phyloP scores from a whole-genome alignment of 2,329 filamentous ascomycete species.

The Aspergillus glaucus region DNA sequence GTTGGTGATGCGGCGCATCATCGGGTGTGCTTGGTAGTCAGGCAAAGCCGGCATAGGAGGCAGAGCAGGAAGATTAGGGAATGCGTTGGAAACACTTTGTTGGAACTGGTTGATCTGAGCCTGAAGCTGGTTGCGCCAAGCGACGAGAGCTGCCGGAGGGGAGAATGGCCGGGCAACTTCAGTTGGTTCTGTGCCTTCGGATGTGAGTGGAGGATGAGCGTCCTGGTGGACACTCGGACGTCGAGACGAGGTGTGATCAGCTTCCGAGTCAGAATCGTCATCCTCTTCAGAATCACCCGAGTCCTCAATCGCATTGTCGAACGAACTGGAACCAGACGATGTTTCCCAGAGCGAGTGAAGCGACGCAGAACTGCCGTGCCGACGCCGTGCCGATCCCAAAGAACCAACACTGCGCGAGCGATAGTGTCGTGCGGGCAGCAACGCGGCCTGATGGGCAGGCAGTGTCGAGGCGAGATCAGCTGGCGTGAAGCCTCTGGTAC shows the following conservation, averaged over 20 bases:
- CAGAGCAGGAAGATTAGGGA: constrained; percentile 53
- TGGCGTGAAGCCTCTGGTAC: constrained; percentile 62
- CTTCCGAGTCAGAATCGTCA: constrained; percentile 14
- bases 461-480: constrained; percentile 64
- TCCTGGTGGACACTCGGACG: constrained; percentile 33
- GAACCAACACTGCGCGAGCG: constrained; percentile 59
- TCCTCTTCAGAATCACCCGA: constrained; percentile 29
- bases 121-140: constrained; percentile 66
- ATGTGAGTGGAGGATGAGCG: constrained; percentile 15
- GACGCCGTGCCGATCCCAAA: constrained; percentile 50
- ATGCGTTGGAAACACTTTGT: constrained; percentile 59
- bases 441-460: constrained; percentile 58
- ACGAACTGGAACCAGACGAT: constrained; percentile 40
- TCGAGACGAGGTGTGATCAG: constrained; percentile 23
- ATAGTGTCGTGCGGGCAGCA: constrained; percentile 55
- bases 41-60: constrained; percentile 60
- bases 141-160: constrained; percentile 59
- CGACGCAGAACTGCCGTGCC: constrained; percentile 58
- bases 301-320: constrained; percentile 38
- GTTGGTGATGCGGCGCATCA: constrained; percentile 66
- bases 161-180: constrained; percentile 34
- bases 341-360: constrained; percentile 62
- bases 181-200: constrained; percentile 20
- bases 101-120: constrained; percentile 72
- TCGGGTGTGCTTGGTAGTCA: constrained; percentile 67